Percentiles rank a stretch among this genome's conserved stretches.
phyloP scores from a whole-genome alignment of 2,329 filamentous ascomycete genomes.

The Xylariaceae sp. region DNA sequence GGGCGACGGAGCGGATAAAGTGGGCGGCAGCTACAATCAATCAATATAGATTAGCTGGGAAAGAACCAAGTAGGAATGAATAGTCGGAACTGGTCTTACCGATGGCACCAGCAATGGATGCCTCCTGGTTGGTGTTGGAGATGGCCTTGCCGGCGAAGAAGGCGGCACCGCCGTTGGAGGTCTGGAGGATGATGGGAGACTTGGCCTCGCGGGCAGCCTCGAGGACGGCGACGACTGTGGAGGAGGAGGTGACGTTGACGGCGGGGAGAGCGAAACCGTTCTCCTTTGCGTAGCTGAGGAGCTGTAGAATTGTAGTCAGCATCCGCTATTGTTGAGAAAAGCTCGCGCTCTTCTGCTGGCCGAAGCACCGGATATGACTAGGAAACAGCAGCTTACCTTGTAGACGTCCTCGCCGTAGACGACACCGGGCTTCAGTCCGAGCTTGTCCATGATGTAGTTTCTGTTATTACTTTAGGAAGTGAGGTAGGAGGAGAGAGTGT shows the following conservation, averaged over 20 bases:
- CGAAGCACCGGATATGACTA: not conserved
- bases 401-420: constrained; percentile 27
- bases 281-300: constrained; percentile 38
- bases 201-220: constrained; percentile 93
- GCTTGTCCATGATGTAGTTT: constrained; percentile 19
- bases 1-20: constrained; percentile 85
- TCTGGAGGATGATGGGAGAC: constrained; percentile 86
- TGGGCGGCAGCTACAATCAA: constrained; percentile 64
- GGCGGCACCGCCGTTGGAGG: constrained; percentile 87
- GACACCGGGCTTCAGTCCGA: constrained; percentile 25
- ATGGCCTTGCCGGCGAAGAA: constrained; percentile 92
- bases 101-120: constrained; percentile 81
- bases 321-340: too few relatives aligned
- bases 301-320: constrained; percentile 11
- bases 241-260: constrained; percentile 91
- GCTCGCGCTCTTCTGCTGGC: not conserved
- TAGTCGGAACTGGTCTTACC: constrained; percentile 5
- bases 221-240: constrained; percentile 76
- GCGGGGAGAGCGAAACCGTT: constrained; percentile 85
- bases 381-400: constrained; percentile 11
- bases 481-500: not conserved
- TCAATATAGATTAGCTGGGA: not conserved
- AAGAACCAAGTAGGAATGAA: constrained; percentile 3
- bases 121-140: constrained; percentile 73
- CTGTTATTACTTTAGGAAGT: too few relatives aligned